A percentile compares a stretch with the other conserved stretches of the same genome.
These are phyloP conservation scores for Saturnispora quitensis DNA, from an alignment of 805 yeast genomes.

Conservation along the genomic window DNA sequence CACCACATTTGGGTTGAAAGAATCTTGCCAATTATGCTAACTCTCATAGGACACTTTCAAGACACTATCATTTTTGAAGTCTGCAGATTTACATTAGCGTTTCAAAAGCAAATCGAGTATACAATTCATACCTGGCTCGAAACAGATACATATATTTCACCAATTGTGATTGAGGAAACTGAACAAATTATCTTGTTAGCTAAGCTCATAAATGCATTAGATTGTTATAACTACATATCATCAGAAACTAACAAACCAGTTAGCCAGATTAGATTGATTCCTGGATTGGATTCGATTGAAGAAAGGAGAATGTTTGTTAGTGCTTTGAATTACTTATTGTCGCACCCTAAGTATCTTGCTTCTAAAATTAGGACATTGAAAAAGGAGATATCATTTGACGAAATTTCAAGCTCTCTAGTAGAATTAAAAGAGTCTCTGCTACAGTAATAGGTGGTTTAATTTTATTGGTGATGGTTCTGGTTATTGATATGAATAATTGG, in stretches of 20 bases:
- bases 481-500: no score
- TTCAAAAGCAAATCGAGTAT: constrained; percentile 53
- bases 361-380: constrained; percentile 58
- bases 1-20: constrained; percentile 87
- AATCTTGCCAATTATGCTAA: constrained; percentile 55
- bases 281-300: constrained; percentile 53
- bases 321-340: constrained; percentile 60
- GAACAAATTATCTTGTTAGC: constrained; percentile 59
- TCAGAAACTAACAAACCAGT: constrained; percentile 12
- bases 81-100: constrained; percentile 51
- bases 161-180: constrained; percentile 49
- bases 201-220: constrained; percentile 44
- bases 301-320: constrained; percentile 52
- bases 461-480: background rate
- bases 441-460: constrained; percentile 9
- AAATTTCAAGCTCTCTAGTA: constrained; percentile 40
- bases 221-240: constrained; percentile 39
- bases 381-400: constrained; percentile 41
- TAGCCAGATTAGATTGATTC: constrained; percentile 28
- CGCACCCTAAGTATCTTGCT: constrained; percentile 79
- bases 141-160: constrained; percentile 40
- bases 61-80: constrained; percentile 54
- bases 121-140: constrained; percentile 59
- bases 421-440: constrained; percentile 40
- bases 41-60: constrained; percentile 55